These are phyloP conservation scores for Talaromyces sp. DNA, from an alignment of 2,329 filamentous ascomycete species.

Conservation along the genomic window DNA sequence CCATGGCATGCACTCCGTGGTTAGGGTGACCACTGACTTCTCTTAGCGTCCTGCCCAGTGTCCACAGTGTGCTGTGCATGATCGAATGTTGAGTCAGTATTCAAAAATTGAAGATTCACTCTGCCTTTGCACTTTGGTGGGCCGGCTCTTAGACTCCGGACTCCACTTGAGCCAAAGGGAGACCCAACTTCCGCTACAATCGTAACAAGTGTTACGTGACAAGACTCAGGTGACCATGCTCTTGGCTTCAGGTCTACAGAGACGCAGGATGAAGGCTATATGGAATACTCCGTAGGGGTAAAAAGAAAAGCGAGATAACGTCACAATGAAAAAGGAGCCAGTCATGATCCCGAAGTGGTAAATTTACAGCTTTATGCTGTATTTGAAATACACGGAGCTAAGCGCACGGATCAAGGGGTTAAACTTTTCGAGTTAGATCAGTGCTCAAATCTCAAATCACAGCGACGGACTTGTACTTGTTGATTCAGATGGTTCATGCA, in stretches of 20 bases:
- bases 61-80: background rate
- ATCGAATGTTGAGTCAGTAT: background rate
- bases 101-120: background rate
- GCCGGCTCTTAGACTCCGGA: background rate
- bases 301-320: background rate
- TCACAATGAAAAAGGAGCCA: background rate
- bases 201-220: background rate
- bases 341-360: background rate
- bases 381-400: background rate
- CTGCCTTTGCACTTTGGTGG: background rate
- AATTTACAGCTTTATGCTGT: background rate
- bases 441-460: background rate
- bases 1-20: background rate
- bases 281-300: no score
- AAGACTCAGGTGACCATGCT: background rate
- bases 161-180: background rate
- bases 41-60: background rate
- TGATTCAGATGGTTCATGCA: background rate
- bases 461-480: background rate
- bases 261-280: background rate
- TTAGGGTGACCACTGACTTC: background rate
- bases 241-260: background rate
- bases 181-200: no score
- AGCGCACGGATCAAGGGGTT: background rate
- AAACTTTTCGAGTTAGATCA: slow-evolving; percentile 5